Conservation (phyloP, 441 rosid genomes). For the Bruguiera hainesii region DNA sequence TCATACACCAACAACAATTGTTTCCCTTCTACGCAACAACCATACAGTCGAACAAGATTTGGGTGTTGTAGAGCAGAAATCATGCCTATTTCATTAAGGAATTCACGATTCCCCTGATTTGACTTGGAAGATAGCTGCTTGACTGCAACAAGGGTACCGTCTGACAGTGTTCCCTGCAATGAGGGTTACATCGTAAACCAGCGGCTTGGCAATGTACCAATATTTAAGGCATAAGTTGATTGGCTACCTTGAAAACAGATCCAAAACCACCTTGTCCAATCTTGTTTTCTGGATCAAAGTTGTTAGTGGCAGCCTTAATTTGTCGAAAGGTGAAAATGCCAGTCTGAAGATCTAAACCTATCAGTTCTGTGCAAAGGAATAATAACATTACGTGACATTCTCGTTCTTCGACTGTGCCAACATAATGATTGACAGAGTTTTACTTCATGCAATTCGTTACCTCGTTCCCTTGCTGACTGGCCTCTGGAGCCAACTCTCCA, state of each 20-base stretch:
- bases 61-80: slow-evolving; percentile 51
- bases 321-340: slow-evolving; percentile 58
- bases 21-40: slow-evolving; percentile 51
- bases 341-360: slow-evolving; percentile 26
- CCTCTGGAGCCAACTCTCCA: slow-evolving; percentile 15
- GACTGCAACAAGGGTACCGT: slow-evolving; percentile 66
- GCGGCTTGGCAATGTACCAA: background rate
- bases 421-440: background rate
- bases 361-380: slow-evolving; percentile 19
- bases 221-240: background rate
- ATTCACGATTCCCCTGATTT: slow-evolving; percentile 68
- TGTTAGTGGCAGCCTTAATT: slow-evolving; percentile 60
- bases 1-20: slow-evolving; percentile 51
- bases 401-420: background rate
- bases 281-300: slow-evolving; percentile 62
- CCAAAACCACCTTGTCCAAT: slow-evolving; percentile 92
- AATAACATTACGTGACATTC: background rate
- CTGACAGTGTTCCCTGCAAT: slow-evolving; percentile 52
- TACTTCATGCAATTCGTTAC: slow-evolving; percentile 1
- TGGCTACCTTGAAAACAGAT: slow-evolving; percentile 65
- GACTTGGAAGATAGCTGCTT: slow-evolving; percentile 76
- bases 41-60: slow-evolving; percentile 48
- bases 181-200: background rate
- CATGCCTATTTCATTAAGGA: slow-evolving; percentile 70
- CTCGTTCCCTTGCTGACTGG: slow-evolving; percentile 11